phyloP scores from a whole-genome alignment of 179 eudicot species.

The Camellia oleifera region DNA sequence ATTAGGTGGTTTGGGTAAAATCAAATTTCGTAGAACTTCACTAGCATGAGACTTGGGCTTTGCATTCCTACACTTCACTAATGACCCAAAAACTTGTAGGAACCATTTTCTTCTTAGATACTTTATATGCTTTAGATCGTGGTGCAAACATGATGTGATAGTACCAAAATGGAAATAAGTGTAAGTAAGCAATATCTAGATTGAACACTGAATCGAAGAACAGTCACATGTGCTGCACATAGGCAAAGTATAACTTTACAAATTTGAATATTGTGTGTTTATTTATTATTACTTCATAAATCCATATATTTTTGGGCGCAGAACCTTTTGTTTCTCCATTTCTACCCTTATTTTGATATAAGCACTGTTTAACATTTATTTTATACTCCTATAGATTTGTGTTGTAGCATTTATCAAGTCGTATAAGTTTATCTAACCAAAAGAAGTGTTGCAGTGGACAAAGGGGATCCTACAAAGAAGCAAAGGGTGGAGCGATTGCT shows the following conservation, averaged over 20 bases:
- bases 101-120: neutral
- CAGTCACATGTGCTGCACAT: neutral
- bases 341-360: neutral
- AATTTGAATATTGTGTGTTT: neutral
- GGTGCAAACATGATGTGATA: too few relatives aligned
- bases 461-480: constrained; percentile 50
- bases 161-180: neutral
- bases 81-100: neutral
- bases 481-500: constrained; percentile 57
- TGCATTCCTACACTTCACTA: neutral
- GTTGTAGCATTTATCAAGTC: neutral
- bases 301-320: neutral
- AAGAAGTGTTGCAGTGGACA: constrained; percentile 33
- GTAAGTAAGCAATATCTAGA: neutral
- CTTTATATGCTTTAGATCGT: neutral
- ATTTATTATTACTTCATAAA: neutral
- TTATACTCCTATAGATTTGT: too few relatives aligned
- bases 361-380: neutral
- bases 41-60: neutral
- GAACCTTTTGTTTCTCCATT: neutral
- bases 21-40: neutral
- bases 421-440: constrained; percentile 16
- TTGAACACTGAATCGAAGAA: neutral
- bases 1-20: constrained; percentile 44
- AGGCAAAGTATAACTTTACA: neutral